Evolutionary conservation across 2,329 filamentous ascomycete species (phyloP), one percentile per base, ranked within the genome.

Genomic region (Diaporthe velutina): DNA sequence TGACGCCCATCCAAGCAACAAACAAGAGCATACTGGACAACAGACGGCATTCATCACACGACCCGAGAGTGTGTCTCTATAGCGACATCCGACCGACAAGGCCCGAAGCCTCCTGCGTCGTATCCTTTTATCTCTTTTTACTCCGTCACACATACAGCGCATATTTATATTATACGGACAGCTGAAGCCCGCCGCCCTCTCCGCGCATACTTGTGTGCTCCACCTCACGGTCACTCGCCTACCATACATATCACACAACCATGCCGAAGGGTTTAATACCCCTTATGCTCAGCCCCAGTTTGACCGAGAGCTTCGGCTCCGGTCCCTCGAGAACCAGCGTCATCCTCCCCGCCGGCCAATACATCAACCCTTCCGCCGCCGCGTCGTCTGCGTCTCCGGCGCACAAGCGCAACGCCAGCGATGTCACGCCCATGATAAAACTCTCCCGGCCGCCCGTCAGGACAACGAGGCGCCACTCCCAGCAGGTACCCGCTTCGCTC

Each of bases 271-370:
- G 75, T 66, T 52, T 76, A 17, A 76, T 76, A 55, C 75, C 75
- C 17, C 73, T 76, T 25, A 76, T 76, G 75, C 54, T 76, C 22
- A 76, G 75, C 33, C 60, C 74, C 38, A 58, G 42, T 38, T 76
- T 50, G 76, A 79, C 77, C 5, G 78, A 78, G 52, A 73, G 75
- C 57, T 70, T 73, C 61, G 76, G 78, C 61, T 79, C 79, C 10
- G 86, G 87, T 72, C 88, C 89, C 75, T 86, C 85, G 72, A 87
- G 77, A 45, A 83, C 60, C 55, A 73, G 22, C 55, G 48, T 70
- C 61, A 48, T 73, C 22, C 45, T 30, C 28, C 73, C 60, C 60
- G 60, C 45, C n/a, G 50, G 74, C 33, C 48, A 68, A 22, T 61
- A 52, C 19, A 57, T 22, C 72, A 67, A 42, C 25, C 55, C 72